Evolutionary conservation across 257 asterid species (phyloP).

Genomic region (Solanum pinnatisectum): DNA sequence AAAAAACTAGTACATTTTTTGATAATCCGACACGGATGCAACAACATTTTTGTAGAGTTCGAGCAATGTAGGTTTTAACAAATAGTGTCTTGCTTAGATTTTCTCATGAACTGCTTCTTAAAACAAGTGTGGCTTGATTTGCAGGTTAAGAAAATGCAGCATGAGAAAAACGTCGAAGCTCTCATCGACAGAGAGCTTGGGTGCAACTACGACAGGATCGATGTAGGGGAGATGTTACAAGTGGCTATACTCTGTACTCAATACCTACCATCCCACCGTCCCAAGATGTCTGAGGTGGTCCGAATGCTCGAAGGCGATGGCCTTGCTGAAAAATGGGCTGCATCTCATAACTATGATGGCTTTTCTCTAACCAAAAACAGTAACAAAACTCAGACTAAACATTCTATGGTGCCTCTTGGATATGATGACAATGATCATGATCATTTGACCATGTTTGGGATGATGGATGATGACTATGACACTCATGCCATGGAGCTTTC

Average conservation of each 20-base stretch:
- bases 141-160: slow-evolving; percentile 69
- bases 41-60: not conserved
- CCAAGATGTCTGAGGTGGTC: slow-evolving; percentile 88
- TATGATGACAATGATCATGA: slow-evolving; percentile 31
- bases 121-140: not conserved
- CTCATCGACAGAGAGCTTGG: slow-evolving; percentile 70
- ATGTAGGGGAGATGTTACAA: slow-evolving; percentile 89
- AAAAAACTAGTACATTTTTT: not conserved
- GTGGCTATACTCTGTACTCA: slow-evolving; percentile 95
- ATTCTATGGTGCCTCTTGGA: slow-evolving; percentile 5
- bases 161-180: slow-evolving; percentile 59
- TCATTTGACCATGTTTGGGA: slow-evolving; percentile 52
- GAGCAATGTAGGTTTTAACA: not conserved
- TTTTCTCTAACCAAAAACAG: slow-evolving; percentile 17
- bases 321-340: slow-evolving; percentile 95
- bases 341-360: slow-evolving; percentile 43
- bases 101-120: not conserved
- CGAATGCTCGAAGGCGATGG: slow-evolving; percentile 98
- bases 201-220: slow-evolving; percentile 53
- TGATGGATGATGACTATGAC: slow-evolving; percentile 80
- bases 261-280: slow-evolving; percentile 67
- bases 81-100: not conserved
- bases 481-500: slow-evolving; percentile 95
- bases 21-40: not conserved
- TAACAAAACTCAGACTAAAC: slow-evolving; percentile 7